These are phyloP conservation scores for Leccinum griseonigrum DNA, from an alignment of 1,284 basidiomycete genomes.

Conservation along the genomic window DNA sequence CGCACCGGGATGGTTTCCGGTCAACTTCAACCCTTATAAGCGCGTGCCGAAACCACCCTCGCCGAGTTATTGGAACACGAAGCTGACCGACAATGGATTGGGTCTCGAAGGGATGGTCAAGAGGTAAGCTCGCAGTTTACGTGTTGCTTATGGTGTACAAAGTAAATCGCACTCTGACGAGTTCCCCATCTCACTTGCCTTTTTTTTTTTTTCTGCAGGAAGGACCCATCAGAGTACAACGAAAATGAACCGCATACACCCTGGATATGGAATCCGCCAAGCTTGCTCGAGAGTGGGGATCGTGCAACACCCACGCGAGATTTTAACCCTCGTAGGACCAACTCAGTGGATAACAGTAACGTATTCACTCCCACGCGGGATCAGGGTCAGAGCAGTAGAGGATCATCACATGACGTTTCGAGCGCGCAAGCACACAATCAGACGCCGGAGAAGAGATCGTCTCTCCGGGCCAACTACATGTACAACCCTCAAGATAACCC, in stretches of 20 bases:
- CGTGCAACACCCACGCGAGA: constrained; percentile 32
- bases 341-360: constrained; percentile 20
- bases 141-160: background rate
- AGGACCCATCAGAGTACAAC: constrained; percentile 33
- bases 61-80: constrained; percentile 57
- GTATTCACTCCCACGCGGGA: constrained; percentile 24
- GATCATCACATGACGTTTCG: constrained; percentile 12
- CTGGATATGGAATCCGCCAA: constrained; percentile 45
- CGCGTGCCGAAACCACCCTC: constrained; percentile 54
- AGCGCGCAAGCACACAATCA: constrained; percentile 18
- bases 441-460: constrained; percentile 23
- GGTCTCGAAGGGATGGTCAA: constrained; percentile 62
- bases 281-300: constrained; percentile 31
- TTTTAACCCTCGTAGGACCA: constrained; percentile 28
- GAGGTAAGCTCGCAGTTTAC: constrained; percentile 46
- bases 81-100: constrained; percentile 58
- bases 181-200: background rate
- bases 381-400: constrained; percentile 15
- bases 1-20: constrained; percentile 28
- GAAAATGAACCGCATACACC: constrained; percentile 38
- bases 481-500: constrained; percentile 20
- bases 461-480: constrained; percentile 15
- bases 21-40: constrained; percentile 58
- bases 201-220: constrained; percentile 23
- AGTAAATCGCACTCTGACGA: constrained; percentile 10